Base-by-base conservation (phyloP, 352 stramenopile genomes). In the Phytopythium boreale region DNA sequence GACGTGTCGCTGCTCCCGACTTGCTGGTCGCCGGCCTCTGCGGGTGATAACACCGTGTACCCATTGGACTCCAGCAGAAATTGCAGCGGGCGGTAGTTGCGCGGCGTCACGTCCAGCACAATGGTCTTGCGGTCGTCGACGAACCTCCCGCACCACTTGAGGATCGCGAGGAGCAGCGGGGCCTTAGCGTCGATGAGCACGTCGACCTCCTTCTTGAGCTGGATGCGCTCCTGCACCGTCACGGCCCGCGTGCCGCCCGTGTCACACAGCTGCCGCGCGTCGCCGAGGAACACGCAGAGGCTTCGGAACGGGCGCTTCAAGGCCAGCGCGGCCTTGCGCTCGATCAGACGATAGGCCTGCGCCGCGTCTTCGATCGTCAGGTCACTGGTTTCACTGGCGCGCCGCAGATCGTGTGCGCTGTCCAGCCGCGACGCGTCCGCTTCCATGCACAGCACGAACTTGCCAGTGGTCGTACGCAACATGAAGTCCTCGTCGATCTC, bases 141-240 rank as follows among this genome's bases (percentile, higher is more conserved):
- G 62, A 87, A 86, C 19, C 76, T 73, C 20, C 41, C 50, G 46
- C 76, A 87, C 78, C 80, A 89, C 63, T 82, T 84, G 37, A 88
- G 66, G 22, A 88, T 71, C 26, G 78, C 78, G 14, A 88, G 62
- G 19, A 87, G 60, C 11, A 88, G 52, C 7, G 79, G 77, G 9
- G 77, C 80, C 68, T 88, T 86, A 39, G 76, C 75, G 50, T 89
- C 80, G n/a, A 89, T 88, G 19, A 89, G 66, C 49, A 90, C 79
- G 57, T 90, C 79, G 17, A 84, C 77, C 61, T 90, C 80, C 39
- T 87, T 78, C 56, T 88, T 87, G 15, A 85, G 66, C 31, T 66
- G 68, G 36, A 77, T 76, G 49, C 80, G 75, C 27, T 87, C 74
- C 22, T 72, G 69, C 19, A 90, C 59, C 26, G 74, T 80, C 36